Evolutionary conservation across 345 rosid genomes (phyloP).

Genomic region (Clausena lansium): DNA sequence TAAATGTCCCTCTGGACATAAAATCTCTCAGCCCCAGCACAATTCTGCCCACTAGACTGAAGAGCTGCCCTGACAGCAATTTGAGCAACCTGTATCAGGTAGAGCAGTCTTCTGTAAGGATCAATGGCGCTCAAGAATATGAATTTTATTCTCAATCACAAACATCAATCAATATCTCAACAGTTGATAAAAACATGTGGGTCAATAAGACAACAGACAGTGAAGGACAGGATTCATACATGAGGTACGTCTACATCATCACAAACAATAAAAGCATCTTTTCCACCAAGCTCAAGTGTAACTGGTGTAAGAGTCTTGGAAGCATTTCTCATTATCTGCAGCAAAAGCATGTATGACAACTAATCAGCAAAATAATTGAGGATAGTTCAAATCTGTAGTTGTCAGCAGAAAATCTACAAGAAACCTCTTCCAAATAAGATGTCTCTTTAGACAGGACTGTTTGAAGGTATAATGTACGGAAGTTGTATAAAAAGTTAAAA

Average conservation of each 20-base stretch:
- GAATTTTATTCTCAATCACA: conserved; percentile 11
- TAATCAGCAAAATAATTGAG: conserved; percentile 8
- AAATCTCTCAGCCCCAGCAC: conserved; percentile 99
- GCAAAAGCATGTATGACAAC: conserved; percentile 19
- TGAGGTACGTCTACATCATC: conserved; percentile 84
- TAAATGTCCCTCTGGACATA: conserved; percentile 82
- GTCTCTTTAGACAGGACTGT: neutral
- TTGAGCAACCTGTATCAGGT: conserved; percentile 77
- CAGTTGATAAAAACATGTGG: neutral
- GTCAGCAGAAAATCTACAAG: neutral
- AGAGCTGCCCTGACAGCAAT: conserved; percentile 86
- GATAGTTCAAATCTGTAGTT: neutral
- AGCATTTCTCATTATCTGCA: conserved; percentile 96
- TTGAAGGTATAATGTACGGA: neutral
- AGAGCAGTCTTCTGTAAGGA: conserved; percentile 10
- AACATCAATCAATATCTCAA: conserved; percentile 13
- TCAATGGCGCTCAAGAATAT: conserved; percentile 8
- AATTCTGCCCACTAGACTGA: conserved; percentile 98
- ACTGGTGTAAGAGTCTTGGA: conserved; percentile 74
- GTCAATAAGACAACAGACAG: conserved; percentile 7
- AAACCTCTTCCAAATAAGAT: neutral
- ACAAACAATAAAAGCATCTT: conserved; percentile 91
- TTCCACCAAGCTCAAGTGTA: conserved; percentile 98
- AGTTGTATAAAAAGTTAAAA: neutral
- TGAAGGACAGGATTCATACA: conserved; percentile 37